phyloP scores from a whole-genome alignment of 2,329 filamentous ascomycete genomes.

The Rosellinia necatrix region DNA sequence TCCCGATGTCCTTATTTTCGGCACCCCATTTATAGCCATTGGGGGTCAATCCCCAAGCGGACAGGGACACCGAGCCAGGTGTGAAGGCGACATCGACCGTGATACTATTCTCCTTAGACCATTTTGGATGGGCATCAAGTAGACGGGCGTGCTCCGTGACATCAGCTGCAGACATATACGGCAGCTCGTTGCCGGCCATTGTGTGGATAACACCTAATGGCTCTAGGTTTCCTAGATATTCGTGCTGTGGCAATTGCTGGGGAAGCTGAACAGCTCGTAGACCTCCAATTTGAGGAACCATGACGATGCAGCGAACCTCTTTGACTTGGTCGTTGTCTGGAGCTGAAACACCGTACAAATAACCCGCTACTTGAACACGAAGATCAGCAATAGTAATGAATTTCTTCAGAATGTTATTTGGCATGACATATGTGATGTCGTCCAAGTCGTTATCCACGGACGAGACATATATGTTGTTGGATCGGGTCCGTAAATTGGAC shows the following conservation, averaged over 20 bases:
- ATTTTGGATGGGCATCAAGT: conserved; percentile 78
- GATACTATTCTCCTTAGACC: conserved; percentile 87
- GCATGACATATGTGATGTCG: conserved; percentile 96
- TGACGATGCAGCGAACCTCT: conserved; percentile 94
- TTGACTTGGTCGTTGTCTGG: conserved; percentile 96
- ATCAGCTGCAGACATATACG: conserved; percentile 94
- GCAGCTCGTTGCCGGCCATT: conserved; percentile 88
- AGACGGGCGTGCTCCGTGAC: conserved; percentile 92
- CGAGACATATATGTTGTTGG: conserved; percentile 99
- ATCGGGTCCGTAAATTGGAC: conserved; percentile 87
- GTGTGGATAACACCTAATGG: conserved; percentile 96
- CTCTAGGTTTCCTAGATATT: conserved; percentile 84
- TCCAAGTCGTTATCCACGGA: conserved; percentile 92
- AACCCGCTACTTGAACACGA: conserved; percentile 93
- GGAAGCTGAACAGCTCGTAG: conserved; percentile 91
- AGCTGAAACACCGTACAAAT: conserved; percentile 90
- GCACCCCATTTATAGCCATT: conserved; percentile 95
- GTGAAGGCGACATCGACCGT: conserved; percentile 97
- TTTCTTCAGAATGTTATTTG: conserved; percentile 96
- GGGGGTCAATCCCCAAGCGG: conserved; percentile 90
- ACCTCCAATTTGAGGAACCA: conserved; percentile 95
- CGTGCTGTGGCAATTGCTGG: conserved; percentile 87
- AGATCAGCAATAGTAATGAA: conserved; percentile 98
- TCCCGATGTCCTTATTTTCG: conserved; percentile 90
- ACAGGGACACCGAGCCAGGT: conserved; percentile 91